Percentiles rank a stretch among this genome's conserved stretches.
These are phyloP conservation scores for Schizophyllum commune DNA, from an alignment of 1,284 basidiomycete genomes.

Conservation along the genomic window DNA sequence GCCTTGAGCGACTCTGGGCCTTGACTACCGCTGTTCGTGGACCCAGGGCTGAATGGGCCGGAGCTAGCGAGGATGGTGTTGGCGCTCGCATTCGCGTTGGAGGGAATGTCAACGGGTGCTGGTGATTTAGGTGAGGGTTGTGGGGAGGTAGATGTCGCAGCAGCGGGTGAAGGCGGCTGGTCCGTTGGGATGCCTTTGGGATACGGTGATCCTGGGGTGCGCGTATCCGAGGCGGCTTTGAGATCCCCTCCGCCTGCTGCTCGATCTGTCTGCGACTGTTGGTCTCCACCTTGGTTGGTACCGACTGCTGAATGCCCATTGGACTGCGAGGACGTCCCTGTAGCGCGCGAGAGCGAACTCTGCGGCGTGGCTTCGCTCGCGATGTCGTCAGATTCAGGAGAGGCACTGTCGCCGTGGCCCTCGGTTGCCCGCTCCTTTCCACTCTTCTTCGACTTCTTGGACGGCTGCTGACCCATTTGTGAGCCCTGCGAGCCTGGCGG, in stretches of 20 bases:
- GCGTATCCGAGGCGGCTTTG: slow-evolving; percentile 17
- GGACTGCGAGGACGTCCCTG: slow-evolving; percentile 19
- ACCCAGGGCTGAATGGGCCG: slow-evolving; percentile 38
- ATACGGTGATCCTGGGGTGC: slow-evolving; percentile 28
- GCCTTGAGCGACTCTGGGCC: slow-evolving; percentile 29
- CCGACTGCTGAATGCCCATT: slow-evolving; percentile 18
- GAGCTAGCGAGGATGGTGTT: slow-evolving; percentile 68
- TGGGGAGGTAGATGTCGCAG: slow-evolving; percentile 21
- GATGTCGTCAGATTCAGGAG: slow-evolving; percentile 28
- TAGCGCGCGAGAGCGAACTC: slow-evolving; percentile 35
- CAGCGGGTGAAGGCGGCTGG: slow-evolving; percentile 21
- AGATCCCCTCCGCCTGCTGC: no score
- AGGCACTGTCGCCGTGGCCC: slow-evolving; percentile 17
- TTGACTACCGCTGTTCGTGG: slow-evolving; percentile 35
- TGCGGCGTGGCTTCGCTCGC: slow-evolving; percentile 33
- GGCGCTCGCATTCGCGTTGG: slow-evolving; percentile 34
- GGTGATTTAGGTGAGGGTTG: slow-evolving; percentile 37
- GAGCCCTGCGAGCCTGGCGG: slow-evolving; percentile 25
- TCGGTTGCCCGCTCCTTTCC: slow-evolving; percentile 38
- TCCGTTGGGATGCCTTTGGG: slow-evolving; percentile 26
- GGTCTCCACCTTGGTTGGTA: slow-evolving; percentile 29
- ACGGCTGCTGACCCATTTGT: slow-evolving; percentile 72
- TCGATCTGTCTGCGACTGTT: no score
- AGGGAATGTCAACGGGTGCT: slow-evolving; percentile 71
- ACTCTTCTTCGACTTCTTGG: slow-evolving; percentile 68